Conservation (phyloP, 2,329 filamentous ascomycete genomes). For the Paraphoma chrysanthemicola region DNA sequence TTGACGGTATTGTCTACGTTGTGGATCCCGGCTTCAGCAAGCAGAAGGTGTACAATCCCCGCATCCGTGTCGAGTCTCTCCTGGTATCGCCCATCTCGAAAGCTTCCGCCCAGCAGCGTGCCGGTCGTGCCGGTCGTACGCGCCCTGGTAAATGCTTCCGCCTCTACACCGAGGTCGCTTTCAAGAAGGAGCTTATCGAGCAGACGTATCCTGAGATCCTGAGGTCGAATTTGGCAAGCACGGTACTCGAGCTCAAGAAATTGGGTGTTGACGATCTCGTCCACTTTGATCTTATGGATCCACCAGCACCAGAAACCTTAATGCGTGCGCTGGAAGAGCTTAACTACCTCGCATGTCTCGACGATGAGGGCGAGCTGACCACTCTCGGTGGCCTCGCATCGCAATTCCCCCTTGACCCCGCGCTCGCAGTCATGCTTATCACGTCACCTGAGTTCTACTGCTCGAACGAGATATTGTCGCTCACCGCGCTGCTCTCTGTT, state of each 20-base stretch:
- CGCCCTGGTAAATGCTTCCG: conserved; percentile 98
- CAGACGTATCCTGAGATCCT: conserved; percentile 97
- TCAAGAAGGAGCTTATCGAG: conserved; percentile 97
- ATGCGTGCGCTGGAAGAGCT: conserved; percentile 98
- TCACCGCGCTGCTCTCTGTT: conserved; percentile 91
- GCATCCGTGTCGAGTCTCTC: conserved; percentile 93
- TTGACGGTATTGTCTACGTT: conserved; percentile 98
- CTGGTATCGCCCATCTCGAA: conserved; percentile 98
- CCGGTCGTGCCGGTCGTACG: conserved; percentile 98
- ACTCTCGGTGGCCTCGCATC: conserved; percentile 84
- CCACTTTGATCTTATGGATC: conserved; percentile 99
- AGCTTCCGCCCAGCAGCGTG: conserved; percentile 94
- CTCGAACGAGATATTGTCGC: conserved; percentile 96
- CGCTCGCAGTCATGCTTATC: conserved; percentile 96
- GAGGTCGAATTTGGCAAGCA: conserved; percentile 91
- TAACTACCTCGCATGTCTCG: conserved; percentile 94
- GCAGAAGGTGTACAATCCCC: conserved; percentile 98
- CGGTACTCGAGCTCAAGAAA: conserved; percentile 96
- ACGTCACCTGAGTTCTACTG: conserved; percentile 98
- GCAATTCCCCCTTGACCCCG: conserved; percentile 93
- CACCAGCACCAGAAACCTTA: conserved; percentile 94
- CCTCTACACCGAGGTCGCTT: conserved; percentile 91
- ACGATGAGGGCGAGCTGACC: conserved; percentile 95
- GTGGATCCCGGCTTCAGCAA: conserved; percentile 99
- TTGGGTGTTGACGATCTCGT: conserved; percentile 94